Evolutionary conservation across 495 filamentous ascomycete genomes (phyloP).

Genomic region (Letharia columbiana): DNA sequence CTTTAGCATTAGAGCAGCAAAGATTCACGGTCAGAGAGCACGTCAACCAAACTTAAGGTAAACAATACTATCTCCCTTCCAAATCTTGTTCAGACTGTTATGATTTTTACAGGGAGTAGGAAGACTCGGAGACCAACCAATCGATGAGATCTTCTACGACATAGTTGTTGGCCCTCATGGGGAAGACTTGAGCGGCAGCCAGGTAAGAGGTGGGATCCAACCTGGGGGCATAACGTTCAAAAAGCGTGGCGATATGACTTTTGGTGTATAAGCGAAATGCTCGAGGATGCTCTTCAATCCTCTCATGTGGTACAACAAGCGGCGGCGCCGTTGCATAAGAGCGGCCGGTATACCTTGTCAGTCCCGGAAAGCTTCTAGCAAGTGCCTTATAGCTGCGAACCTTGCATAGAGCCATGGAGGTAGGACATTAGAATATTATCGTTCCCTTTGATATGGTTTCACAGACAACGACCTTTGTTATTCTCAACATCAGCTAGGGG

Average conservation of each 20-base stretch:
- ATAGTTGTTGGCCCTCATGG: conserved; percentile 6
- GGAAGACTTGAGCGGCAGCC: conserved; percentile 2
- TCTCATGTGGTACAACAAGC: background rate
- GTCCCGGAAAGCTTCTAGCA: too few species aligned
- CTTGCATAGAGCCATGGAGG: too few species aligned
- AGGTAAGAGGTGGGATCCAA: conserved; percentile 1
- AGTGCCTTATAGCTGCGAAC: too few species aligned
- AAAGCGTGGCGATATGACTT: background rate
- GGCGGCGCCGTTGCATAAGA: background rate
- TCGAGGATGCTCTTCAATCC: background rate
- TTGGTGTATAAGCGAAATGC: conserved; percentile 3
- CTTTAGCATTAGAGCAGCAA: background rate
- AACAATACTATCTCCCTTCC: background rate
- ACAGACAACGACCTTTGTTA: too few species aligned
- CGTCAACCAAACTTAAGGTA: background rate
- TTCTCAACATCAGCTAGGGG: too few species aligned
- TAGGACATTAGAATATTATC: too few species aligned
- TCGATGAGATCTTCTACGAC: conserved; percentile 4
- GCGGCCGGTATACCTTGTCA: too few species aligned
- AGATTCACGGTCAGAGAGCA: background rate
- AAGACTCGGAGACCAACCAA: background rate
- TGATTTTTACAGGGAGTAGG: background rate
- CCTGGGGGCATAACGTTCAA: background rate
- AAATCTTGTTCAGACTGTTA: background rate
- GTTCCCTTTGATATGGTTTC: too few species aligned